phyloP scores from a whole-genome alignment of 257 asterid species.

The Nyctanthes arbortristis region DNA sequence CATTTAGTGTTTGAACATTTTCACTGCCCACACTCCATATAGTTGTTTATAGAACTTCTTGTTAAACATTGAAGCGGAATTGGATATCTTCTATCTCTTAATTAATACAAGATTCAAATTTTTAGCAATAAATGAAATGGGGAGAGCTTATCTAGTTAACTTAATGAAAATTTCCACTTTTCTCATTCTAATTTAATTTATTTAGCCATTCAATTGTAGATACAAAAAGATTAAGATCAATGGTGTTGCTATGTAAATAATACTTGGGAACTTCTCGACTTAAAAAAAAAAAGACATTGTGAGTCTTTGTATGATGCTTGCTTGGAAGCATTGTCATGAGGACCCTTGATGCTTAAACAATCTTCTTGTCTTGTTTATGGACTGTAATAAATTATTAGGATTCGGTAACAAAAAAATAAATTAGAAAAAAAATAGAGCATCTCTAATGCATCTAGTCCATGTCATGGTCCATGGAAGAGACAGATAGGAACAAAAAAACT shows the following conservation, averaged over 20 bases:
- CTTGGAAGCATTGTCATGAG: conserved; percentile 17
- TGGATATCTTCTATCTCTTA: too few relatives aligned
- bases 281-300: not conserved
- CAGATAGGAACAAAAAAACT: too few relatives aligned
- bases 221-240: not conserved
- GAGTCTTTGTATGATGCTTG: not conserved
- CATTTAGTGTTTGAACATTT: too few relatives aligned
- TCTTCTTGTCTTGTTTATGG: conserved; percentile 13
- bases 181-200: not conserved
- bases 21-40: too few relatives aligned
- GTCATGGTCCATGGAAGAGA: too few relatives aligned
- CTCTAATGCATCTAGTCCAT: too few relatives aligned
- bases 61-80: too few relatives aligned
- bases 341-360: conserved; percentile 11
- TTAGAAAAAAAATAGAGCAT: too few relatives aligned
- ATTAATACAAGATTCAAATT: too few relatives aligned
- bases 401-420: not conserved
- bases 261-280: not conserved
- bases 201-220: not conserved
- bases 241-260: not conserved
- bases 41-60: too few relatives aligned
- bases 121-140: too few relatives aligned
- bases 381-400: conserved; percentile 5
- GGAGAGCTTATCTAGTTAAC: not conserved
- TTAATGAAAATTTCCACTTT: not conserved